Conservation (phyloP, 768 basidiomycete genomes). For the Neoboletus magnificus region DNA sequence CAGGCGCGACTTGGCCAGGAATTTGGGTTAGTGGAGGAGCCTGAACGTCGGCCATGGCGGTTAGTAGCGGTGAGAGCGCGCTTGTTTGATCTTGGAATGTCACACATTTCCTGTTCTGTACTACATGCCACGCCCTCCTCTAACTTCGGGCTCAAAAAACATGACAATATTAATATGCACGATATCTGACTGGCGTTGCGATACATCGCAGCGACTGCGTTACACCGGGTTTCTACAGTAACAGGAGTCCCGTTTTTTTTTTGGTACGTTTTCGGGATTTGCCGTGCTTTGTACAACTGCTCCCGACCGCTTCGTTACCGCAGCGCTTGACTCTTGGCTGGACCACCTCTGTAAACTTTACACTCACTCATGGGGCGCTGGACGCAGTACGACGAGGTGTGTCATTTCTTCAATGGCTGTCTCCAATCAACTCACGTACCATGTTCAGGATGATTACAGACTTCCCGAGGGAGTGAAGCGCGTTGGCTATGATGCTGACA, state of each 20-base stretch:
- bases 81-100: slow-evolving; percentile 22
- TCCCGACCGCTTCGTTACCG: slow-evolving; percentile 1
- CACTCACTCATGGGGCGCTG: slow-evolving; percentile 33
- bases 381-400: slow-evolving; percentile 36
- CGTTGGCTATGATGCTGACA: slow-evolving; percentile 75
- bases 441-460: slow-evolving; percentile 46
- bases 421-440: neutral
- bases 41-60: slow-evolving; percentile 38
- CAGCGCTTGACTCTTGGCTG: slow-evolving; percentile 17
- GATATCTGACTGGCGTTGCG: neutral
- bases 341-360: slow-evolving; percentile 8
- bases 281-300: slow-evolving; percentile 8
- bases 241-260: neutral
- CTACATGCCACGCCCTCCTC: neutral
- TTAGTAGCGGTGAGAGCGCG: neutral
- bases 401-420: neutral
- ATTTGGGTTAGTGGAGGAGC: slow-evolving; percentile 29
- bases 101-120: slow-evolving; percentile 16
- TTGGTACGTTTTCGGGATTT: slow-evolving; percentile 13
- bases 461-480: slow-evolving; percentile 55
- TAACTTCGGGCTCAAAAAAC: neutral
- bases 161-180: neutral
- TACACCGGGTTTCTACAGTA: neutral
- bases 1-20: slow-evolving; percentile 23
- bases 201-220: neutral